Evolutionary conservation across 106 monocot species (phyloP).

Genomic region (Alisma plantagoaquatica): DNA sequence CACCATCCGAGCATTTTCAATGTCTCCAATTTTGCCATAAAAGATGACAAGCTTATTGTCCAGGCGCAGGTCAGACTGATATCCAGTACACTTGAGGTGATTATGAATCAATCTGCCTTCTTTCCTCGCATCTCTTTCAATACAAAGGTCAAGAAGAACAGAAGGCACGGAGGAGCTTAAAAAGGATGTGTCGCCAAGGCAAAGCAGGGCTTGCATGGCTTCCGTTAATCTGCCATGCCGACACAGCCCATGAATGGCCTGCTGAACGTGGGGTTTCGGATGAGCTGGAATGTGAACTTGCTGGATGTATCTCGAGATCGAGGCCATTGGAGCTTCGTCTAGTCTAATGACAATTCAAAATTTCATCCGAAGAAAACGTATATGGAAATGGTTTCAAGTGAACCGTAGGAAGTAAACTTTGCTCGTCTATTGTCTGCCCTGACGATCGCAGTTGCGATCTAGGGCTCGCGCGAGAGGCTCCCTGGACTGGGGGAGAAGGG

Average conservation of each 20-base stretch:
- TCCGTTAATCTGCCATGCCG: slow-evolving; percentile 18
- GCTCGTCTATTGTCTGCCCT: too few relatives aligned
- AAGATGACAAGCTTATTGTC: slow-evolving; percentile 58
- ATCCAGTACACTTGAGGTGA: slow-evolving; percentile 11
- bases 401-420: too few relatives aligned
- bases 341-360: too few relatives aligned
- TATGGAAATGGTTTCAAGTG: too few relatives aligned
- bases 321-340: too few relatives aligned
- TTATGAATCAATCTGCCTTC: slow-evolving; percentile 31
- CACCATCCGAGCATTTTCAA: slow-evolving; percentile 35
- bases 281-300: too few relatives aligned
- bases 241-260: slow-evolving; percentile 12
- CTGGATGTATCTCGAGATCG: too few relatives aligned
- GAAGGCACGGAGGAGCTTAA: slow-evolving; percentile 16
- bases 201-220: slow-evolving; percentile 26
- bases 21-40: slow-evolving; percentile 32
- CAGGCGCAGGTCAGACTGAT: slow-evolving; percentile 19
- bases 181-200: neutral
- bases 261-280: neutral
- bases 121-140: slow-evolving; percentile 15
- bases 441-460: too few relatives aligned
- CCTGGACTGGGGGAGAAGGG: too few relatives aligned
- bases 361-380: too few relatives aligned
- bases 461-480: too few relatives aligned
- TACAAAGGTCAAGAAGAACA: slow-evolving; percentile 37